Conservation (phyloP, 768 basidiomycete genomes). For the Hericium rajendrae region DNA sequence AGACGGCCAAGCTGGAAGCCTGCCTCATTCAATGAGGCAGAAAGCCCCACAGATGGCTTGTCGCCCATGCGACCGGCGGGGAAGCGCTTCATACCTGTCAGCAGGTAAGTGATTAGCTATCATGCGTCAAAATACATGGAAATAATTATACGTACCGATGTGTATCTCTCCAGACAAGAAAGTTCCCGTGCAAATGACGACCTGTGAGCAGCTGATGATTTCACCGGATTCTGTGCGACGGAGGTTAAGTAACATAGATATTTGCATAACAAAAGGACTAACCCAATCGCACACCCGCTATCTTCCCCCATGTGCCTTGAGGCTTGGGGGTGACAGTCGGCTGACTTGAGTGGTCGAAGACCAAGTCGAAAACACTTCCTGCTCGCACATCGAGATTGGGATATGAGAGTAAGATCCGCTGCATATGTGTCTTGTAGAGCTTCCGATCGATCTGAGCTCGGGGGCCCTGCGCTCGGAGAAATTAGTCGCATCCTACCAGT, state of each 20-base stretch:
- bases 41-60: constrained; percentile 63
- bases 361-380: constrained; percentile 71
- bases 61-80: constrained; percentile 75
- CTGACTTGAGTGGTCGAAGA: constrained; percentile 40
- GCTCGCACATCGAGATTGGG: constrained; percentile 60
- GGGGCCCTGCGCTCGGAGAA: constrained; percentile 52
- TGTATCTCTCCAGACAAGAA: constrained; percentile 90
- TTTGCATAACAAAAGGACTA: background rate
- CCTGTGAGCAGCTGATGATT: constrained; percentile 63
- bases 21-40: constrained; percentile 60
- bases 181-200: constrained; percentile 86
- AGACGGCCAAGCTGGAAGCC: constrained; percentile 78
- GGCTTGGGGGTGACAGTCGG: constrained; percentile 17
- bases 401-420: constrained; percentile 53
- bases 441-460: constrained; percentile 84
- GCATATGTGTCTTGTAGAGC: constrained; percentile 79
- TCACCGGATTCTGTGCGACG: constrained; percentile 56
- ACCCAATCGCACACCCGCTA: constrained; percentile 66
- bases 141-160: constrained; percentile 41
- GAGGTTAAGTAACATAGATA: background rate
- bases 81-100: constrained; percentile 54
- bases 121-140: too few species aligned
- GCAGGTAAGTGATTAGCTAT: too few species aligned
- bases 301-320: constrained; percentile 36
- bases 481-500: background rate